Base-by-base conservation (phyloP, 176 grass and related monocot species). In the Aegilops sharonensis region DNA sequence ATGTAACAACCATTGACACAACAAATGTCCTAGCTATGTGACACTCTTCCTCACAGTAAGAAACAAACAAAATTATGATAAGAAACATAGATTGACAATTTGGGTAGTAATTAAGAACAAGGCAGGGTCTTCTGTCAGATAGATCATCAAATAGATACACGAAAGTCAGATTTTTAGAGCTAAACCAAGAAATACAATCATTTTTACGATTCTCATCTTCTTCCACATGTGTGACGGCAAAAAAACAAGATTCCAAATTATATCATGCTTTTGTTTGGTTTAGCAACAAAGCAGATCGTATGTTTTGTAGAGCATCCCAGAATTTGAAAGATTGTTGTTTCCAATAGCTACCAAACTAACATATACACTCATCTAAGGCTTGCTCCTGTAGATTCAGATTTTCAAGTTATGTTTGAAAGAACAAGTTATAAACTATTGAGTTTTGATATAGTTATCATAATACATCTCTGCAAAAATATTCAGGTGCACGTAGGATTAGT, bases 151-250 rank as follows among this genome's bases (percentile, higher is more conserved):
- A 29, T n/a, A 80, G 43, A 85, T 3, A 78, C 61, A 62, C 57
- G 25, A 85, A 80, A 81, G 39, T 45, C 11, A 13, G 56, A 83
- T 27, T 9, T 30, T 69, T 40, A 40, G 7, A 40, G 61, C 73
- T 57, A 66, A 59, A 42, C 66, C 45, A 72, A 77, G 35, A 76
- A 68, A 69, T 76, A 31, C 59, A 84, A 72, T 78, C 90, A 95
- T 93, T 89, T 73, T 91, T 85, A 62, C 93, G 94, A 39, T 83
- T 86, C 85, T 98, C 95, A 78, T 98, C 87, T 93, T 98, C 91
- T 98, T 87, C 93, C 91, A 77, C 85, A 89, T 87, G 91, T 95
- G 77, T 98, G 85, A 84, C 92, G 94, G 79, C 43, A 89, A 45
- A 60, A 37, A 80, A 81, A 81, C 17, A 32, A 89, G 31, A 13